Conservation (phyloP, 1,139 yeast genomes). For the Debaryomyces coudertii region DNA sequence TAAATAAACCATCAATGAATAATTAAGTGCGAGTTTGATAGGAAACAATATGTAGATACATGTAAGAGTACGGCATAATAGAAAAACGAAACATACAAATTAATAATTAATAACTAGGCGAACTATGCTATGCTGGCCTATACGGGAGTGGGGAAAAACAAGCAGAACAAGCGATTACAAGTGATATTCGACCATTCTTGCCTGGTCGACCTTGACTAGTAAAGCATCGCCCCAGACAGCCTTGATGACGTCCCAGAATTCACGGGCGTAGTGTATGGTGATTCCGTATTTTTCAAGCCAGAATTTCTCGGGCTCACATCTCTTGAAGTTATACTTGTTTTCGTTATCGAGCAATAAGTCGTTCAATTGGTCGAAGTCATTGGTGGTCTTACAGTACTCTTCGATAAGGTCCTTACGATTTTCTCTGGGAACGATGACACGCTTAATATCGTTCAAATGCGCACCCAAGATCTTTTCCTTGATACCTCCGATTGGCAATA, state of each 20-base stretch:
- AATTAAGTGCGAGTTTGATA: neutral
- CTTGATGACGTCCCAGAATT: constrained; percentile 75
- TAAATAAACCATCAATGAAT: neutral
- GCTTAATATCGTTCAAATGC: constrained; percentile 63
- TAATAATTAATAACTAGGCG: neutral
- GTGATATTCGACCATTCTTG: constrained; percentile 43
- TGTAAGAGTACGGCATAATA: neutral
- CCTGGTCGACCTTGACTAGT: constrained; percentile 32
- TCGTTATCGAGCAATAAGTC: constrained; percentile 44
- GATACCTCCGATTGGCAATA: constrained; percentile 88
- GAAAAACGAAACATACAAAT: neutral
- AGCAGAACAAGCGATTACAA: constrained; percentile 19
- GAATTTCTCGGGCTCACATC: constrained; percentile 51
- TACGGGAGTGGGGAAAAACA: neutral
- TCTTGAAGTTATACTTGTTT: constrained; percentile 27
- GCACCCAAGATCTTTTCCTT: constrained; percentile 87
- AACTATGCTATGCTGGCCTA: neutral
- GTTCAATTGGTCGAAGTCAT: constrained; percentile 32
- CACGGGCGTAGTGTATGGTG: constrained; percentile 65
- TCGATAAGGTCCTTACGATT: constrained; percentile 75
- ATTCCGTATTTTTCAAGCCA: constrained; percentile 56
- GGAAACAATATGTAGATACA: neutral
- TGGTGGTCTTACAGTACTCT: constrained; percentile 44
- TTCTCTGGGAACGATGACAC: constrained; percentile 68
- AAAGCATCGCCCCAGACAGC: constrained; percentile 64